Evolutionary conservation across 2,329 filamentous ascomycete genomes (phyloP).

Genomic region (Paecilomyces sp.): DNA sequence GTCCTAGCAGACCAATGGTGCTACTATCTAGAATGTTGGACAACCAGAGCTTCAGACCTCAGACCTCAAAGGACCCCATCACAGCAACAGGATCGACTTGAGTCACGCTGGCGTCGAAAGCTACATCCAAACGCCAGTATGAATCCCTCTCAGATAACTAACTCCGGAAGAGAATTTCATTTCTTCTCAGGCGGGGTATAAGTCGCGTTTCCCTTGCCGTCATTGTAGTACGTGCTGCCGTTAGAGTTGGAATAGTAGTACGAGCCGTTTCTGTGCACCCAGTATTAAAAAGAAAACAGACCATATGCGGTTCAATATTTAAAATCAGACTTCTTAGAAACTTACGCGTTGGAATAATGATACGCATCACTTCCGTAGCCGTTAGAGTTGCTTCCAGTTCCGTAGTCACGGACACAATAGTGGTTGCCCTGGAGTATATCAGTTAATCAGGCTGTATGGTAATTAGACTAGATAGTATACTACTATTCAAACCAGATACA

Average conservation of each 20-base stretch:
- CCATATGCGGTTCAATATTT: not conserved
- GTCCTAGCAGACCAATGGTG: not conserved
- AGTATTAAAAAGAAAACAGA: not conserved
- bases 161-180: conserved; percentile 1
- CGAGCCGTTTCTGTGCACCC: conserved; percentile 49
- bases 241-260: conserved; percentile 69
- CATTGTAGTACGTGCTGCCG: conserved; percentile 62
- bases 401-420: conserved; percentile 60
- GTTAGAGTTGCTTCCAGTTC: conserved; percentile 50
- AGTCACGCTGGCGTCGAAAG: too few species aligned
- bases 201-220: conserved; percentile 49
- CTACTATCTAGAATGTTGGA: too few species aligned
- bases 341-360: conserved; percentile 59
- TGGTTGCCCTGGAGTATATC: conserved; percentile 52
- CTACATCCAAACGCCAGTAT: too few species aligned
- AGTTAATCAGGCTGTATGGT: too few species aligned
- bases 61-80: too few species aligned
- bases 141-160: too few species aligned
- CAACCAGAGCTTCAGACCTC: too few species aligned
- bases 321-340: not conserved
- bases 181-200: conserved; percentile 51
- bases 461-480: too few species aligned
- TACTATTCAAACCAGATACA: not conserved
- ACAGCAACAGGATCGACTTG: too few species aligned
- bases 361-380: conserved; percentile 37